Evolutionary conservation across 2,329 filamentous ascomycete species (phyloP).

Genomic region (Ceratocystis smalleyi): DNA sequence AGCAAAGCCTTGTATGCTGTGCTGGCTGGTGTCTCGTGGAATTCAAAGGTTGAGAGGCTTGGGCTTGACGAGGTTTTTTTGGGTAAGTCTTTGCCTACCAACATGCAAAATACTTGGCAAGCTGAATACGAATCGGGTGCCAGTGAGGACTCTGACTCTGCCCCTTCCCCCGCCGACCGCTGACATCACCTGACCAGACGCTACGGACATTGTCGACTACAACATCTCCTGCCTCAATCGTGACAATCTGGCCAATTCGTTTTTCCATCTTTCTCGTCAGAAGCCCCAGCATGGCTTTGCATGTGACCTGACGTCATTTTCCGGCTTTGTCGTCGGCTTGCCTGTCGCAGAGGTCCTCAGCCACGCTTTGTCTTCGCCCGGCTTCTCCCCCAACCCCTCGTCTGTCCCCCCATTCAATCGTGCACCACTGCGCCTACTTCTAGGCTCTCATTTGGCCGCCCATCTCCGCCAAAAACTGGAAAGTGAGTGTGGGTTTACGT

Average conservation of each 20-base stretch:
- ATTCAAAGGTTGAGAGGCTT: conserved; percentile 58
- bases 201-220: conserved; percentile 73
- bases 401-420: not conserved
- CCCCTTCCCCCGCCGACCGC: not conserved
- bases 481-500: conserved; percentile 65
- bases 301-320: conserved; percentile 55
- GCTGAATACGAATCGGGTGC: not conserved
- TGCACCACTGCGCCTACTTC: conserved; percentile 42
- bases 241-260: conserved; percentile 49
- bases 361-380: not conserved
- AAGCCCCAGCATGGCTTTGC: conserved; percentile 68
- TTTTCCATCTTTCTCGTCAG: conserved; percentile 58
- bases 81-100: conserved; percentile 24
- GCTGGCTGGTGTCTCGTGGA: conserved; percentile 62
- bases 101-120: not conserved
- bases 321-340: conserved; percentile 31
- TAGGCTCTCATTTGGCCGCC: conserved; percentile 69
- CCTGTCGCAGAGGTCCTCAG: not conserved
- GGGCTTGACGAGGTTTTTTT: conserved; percentile 74
- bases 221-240: conserved; percentile 58
- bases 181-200: conserved; percentile 39
- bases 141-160: not conserved
- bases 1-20: conserved; percentile 69
- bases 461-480: conserved; percentile 60
- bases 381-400: not conserved